Percentiles rank a stretch among this genome's conserved stretches.
Conservation (phyloP, 345 rosid genomes). For the Carallia pectinifolia region DNA sequence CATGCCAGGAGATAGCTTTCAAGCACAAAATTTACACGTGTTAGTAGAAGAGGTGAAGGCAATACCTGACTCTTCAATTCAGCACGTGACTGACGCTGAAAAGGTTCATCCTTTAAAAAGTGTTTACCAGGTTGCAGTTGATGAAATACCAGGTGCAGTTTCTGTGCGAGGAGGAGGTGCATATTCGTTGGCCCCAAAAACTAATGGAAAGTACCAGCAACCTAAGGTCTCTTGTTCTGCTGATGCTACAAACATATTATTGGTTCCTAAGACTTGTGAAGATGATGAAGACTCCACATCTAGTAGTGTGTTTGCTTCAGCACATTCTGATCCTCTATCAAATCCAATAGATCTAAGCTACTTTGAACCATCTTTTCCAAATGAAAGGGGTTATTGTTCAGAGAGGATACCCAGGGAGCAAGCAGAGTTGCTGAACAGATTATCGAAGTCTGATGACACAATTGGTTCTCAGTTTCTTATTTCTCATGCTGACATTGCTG, state of each 20-base stretch:
- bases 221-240: conserved; percentile 36
- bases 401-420: conserved; percentile 79
- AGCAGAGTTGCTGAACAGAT: conserved; percentile 55
- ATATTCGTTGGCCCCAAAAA: conserved; percentile 31
- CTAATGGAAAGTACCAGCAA: conserved; percentile 33
- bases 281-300: conserved; percentile 48
- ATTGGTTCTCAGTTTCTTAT: conserved; percentile 61
- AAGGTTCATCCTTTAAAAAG: conserved; percentile 27
- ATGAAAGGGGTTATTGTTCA: conserved; percentile 59
- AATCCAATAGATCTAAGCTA: conserved; percentile 51
- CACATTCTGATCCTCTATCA: conserved; percentile 40
- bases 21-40: conserved; percentile 39
- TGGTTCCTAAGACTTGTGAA: conserved; percentile 40
- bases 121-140: conserved; percentile 36
- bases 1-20: conserved; percentile 25
- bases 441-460: conserved; percentile 78
- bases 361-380: conserved; percentile 46
- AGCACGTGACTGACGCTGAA: conserved; percentile 36
- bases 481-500: conserved; percentile 46
- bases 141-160: conserved; percentile 32
- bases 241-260: conserved; percentile 41
- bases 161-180: conserved; percentile 32
- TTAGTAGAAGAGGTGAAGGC: conserved; percentile 35
- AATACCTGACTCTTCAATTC: conserved; percentile 35
- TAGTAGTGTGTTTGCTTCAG: conserved; percentile 37